These are phyloP conservation scores for Closterium sp. DNA, from an alignment of 139 green algal genomes.

Conservation along the genomic window DNA sequence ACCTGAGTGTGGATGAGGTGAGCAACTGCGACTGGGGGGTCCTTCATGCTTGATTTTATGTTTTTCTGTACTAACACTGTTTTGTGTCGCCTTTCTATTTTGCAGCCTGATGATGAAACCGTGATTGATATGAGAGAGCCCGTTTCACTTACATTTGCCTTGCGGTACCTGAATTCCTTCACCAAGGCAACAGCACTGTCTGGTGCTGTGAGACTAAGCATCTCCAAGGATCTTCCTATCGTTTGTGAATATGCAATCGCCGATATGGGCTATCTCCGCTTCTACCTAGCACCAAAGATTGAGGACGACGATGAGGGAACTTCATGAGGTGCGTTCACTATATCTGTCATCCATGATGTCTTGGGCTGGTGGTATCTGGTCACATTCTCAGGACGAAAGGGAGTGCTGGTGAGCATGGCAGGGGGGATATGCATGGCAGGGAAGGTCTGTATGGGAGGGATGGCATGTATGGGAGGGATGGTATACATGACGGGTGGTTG, in stretches of 20 bases:
- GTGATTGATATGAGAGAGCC: slow-evolving; percentile 91
- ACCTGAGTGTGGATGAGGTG: slow-evolving; percentile 57
- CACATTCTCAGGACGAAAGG: not conserved
- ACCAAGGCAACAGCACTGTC: slow-evolving; percentile 80
- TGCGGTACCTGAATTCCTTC: slow-evolving; percentile 98
- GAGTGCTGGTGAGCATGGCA: not conserved
- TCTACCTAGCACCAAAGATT: slow-evolving; percentile 86
- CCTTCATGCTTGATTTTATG: too few species aligned
- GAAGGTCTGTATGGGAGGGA: too few species aligned
- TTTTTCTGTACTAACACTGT: not conserved
- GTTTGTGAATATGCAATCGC: slow-evolving; percentile 90
- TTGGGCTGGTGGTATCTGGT: too few species aligned
- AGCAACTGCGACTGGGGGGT: too few species aligned
- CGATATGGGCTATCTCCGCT: slow-evolving; percentile 77
- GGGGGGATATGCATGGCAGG: too few species aligned
- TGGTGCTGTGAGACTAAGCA: slow-evolving; percentile 69
- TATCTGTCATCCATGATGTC: not conserved
- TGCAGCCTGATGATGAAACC: slow-evolving; percentile 72
- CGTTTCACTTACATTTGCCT: slow-evolving; percentile 91
- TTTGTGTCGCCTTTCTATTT: not conserved
- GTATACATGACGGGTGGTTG: too few species aligned
- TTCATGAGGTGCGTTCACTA: not conserved
- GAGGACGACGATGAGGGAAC: slow-evolving; percentile 63
- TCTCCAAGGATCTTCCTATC: slow-evolving; percentile 89
- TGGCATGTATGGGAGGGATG: too few species aligned